Evolutionary conservation across 2,329 filamentous ascomycete genomes (phyloP), one percentile per base, ranked within the genome.

Genomic region (Ilyonectria robusta): DNA sequence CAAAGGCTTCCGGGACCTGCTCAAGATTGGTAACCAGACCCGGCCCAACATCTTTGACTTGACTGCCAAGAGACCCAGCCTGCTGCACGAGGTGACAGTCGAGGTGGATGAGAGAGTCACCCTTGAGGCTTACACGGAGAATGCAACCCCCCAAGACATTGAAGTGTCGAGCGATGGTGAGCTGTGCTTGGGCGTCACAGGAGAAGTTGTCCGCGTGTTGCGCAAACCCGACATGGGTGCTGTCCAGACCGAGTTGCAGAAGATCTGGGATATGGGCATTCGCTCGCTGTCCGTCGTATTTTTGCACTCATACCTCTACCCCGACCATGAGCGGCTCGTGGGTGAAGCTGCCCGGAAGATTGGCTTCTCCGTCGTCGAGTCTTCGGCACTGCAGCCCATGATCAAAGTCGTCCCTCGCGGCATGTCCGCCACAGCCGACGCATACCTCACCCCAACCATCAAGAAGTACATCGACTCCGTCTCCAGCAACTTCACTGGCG

Each of bases 71-170:
- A 94, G 95, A 78, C 94, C 94, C 0, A 93, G 96, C 71, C 92
- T 96, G 11, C 83, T 98, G 11, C 97, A 97, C 78, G 89, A 93
- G 76, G 86, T 85, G 50, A 94, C 97, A 0, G 85, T 97, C n/a
- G 94, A 97, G 82, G 87, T 97, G 55, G 92, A 96, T 68, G 94
- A 97, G 85, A 86, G 95, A 48, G 93, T 97, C 4, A 97, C 94
- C 0, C 82, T 97, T 13, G 94, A 97, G 78, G 90, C 92, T 74
- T 93, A 92, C 73, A 88, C 90, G 0, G 91, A 93, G 75, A 89
- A 93, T 74, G 81, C 44, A 75, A 86, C 56, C 1, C 59, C 48
- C 17, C 31, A 35, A n/a, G 42, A 59, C 2, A 60, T 66, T 5
- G 42, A 65, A 17, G 37, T 67, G 13, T 44, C 61, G 8, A 65